Base-by-base conservation (phyloP, 1,284 basidiomycete species). In the Ganoderma sinense region DNA sequence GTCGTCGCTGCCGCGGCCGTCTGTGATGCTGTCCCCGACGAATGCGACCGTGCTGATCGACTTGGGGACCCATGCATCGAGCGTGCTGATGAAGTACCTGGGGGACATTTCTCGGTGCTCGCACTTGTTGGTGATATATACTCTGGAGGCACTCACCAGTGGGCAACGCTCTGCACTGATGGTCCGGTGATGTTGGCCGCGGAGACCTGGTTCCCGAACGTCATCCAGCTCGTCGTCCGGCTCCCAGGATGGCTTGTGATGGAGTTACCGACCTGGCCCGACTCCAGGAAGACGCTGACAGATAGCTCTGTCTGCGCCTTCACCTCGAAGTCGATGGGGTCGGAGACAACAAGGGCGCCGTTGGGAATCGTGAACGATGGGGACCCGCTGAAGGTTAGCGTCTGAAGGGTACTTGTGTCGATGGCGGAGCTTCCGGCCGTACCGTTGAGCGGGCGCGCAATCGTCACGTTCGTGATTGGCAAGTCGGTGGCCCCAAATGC, bases 191-290 rank as follows among this genome's bases (percentile, higher is more conserved):
- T 70, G 66, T 81, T 81, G 26, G 70, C 72, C 1, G 81, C 81
- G 10, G 71, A 69, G 26, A 83, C 80, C 29, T 79, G 75, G 73
- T 88, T 82, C 1, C 85, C 86, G 65, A 78, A 77, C 6, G 77
- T 74, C 69, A 86, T 80, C 80, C 81, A 87, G 23, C 78, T 79
- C 29, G 85, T 86, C 20, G 85, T 85, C 62, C 84, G 75, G 69
- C 85, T 86, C n/a, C 85, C 84, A 11, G 86, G 86, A 69, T 88
- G 86, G 31, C 81, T 81, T 4, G 84, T 86, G 67, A 87, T 83
- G 45, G 71, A 71, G 68, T 82, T 82, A 14, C 76, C 80, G 13
- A 76, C 70, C 73, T 87, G 86, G 0, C 86, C 85, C 11, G 78
- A 69, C 31, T 76, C 78, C 8, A 84, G 76, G 76, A 82, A 87